Evolutionary conservation across 257 asterid species (phyloP), one percentile per base, ranked within the genome.

Genomic region (Solanum commersonii): DNA sequence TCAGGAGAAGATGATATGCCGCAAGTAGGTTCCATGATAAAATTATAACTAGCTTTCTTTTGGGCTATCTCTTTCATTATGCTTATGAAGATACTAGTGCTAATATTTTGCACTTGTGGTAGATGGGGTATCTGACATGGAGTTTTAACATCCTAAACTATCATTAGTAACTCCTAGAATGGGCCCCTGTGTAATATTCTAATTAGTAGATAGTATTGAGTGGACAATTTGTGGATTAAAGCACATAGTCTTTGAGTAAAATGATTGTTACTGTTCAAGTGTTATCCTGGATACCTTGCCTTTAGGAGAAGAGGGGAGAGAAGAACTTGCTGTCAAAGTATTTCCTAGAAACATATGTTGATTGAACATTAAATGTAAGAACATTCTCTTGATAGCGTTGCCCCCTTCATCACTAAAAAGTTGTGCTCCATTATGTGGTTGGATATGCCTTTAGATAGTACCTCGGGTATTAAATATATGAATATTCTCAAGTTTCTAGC

Each of bases 1-100:
- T 65, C 74, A 73, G 9, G 85, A 87, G 15, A 87, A 59, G 72
- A 87, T 74, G 85, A 87, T 87, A 13, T 87, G 88, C 85, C 76
- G 88, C 85, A 87, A 87, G 88, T 76, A 87, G 46, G 85, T 44
- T 86, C 18, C 79, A 25, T 13, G 59, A n/a, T 78, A 44, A 67
- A 67, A 25, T 25, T 25, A 27, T 12, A 67, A 27, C 10, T 40
- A n/a, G n/a, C 13, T 42, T 42, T n/a, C 29, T 14, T 14, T 76
- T 38, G 11, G 67, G 67, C 27, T 3, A 22, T 59, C 27, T 59
- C 67, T 59, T 59, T 59, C 27, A 59, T 59, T 59, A 7, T 59
- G 25, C 33, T 23, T 63, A 63, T 63, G 71, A 63, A 63, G 31
- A 63, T 63, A 8, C 3, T 38, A 13, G 18, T 23, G 35, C 14